phyloP scores from a whole-genome alignment of 2,329 filamentous ascomycete species.

The Cladophialophora exuberans region DNA sequence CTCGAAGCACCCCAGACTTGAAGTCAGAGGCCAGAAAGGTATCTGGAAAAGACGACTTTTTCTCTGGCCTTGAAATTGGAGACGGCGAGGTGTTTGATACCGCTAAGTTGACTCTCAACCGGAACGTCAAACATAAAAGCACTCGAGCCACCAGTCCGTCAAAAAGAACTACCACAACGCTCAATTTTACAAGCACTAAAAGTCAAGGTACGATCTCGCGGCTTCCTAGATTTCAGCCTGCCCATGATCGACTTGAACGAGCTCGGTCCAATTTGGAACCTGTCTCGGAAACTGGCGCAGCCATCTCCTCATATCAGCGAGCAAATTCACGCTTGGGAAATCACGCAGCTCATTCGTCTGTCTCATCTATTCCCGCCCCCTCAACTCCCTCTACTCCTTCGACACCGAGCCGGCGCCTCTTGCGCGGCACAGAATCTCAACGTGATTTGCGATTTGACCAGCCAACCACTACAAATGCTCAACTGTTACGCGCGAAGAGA shows the following conservation, averaged over 20 bases:
- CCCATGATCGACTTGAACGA: conserved; percentile 66
- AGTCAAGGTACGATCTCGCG: conserved; percentile 62
- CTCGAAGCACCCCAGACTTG: conserved; percentile 40
- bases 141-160: conserved; percentile 67
- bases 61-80: conserved; percentile 84
- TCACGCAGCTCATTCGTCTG: conserved; percentile 70
- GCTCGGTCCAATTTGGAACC: conserved; percentile 81
- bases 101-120: conserved; percentile 80
- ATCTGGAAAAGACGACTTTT: conserved; percentile 70
- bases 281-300: conserved; percentile 84
- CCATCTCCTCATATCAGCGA: conserved; percentile 64
- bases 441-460: conserved; percentile 48
- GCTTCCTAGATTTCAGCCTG: conserved; percentile 68
- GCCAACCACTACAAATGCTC: conserved; percentile 54
- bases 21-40: conserved; percentile 35
- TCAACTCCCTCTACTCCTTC: conserved; percentile 62
- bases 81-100: conserved; percentile 80
- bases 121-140: conserved; percentile 86
- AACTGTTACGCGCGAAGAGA: conserved; percentile 62
- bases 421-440: conserved; percentile 48
- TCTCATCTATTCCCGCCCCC: conserved; percentile 62
- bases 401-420: conserved; percentile 64
- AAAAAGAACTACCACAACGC: conserved; percentile 70
- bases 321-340: conserved; percentile 67
- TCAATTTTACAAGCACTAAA: conserved; percentile 89